These are phyloP conservation scores for Monilinia fructicola DNA, from an alignment of 2,329 filamentous ascomycete species.

Conservation along the genomic window DNA sequence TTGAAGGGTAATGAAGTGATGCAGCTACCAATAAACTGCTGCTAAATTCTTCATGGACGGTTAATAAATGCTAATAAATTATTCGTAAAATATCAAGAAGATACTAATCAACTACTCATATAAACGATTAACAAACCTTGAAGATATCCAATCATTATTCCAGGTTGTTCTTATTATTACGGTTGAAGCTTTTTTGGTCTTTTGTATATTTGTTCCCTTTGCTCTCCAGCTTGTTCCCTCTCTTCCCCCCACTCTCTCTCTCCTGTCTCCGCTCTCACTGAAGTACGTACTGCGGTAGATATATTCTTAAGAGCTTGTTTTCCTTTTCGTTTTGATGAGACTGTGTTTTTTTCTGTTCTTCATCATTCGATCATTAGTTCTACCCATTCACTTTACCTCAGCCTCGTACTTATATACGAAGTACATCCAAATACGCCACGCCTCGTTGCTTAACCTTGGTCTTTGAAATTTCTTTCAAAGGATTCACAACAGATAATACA, in stretches of 20 bases:
- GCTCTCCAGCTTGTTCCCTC: neutral
- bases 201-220: neutral
- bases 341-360: too few species aligned
- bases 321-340: neutral
- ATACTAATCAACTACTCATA: too few species aligned
- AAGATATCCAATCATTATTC: too few species aligned
- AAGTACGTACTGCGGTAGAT: too few species aligned
- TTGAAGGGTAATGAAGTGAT: too few species aligned
- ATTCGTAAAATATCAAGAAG: too few species aligned
- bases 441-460: neutral
- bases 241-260: neutral
- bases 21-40: too few species aligned
- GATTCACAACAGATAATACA: neutral
- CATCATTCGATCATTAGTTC: too few species aligned
- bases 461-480: neutral
- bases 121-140: too few species aligned
- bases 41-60: too few species aligned
- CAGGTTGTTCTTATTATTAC: too few species aligned
- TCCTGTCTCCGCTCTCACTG: constrained; percentile 2
- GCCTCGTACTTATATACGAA: neutral
- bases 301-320: constrained; percentile 3
- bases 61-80: too few species aligned
- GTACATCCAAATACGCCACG: neutral
- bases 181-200: neutral
- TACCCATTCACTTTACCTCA: constrained; percentile 15